Percentiles rank a stretch among this genome's conserved stretches.
Evolutionary conservation across 208 protist species (phyloP).

Genomic region (Strigomonas culicis): DNA sequence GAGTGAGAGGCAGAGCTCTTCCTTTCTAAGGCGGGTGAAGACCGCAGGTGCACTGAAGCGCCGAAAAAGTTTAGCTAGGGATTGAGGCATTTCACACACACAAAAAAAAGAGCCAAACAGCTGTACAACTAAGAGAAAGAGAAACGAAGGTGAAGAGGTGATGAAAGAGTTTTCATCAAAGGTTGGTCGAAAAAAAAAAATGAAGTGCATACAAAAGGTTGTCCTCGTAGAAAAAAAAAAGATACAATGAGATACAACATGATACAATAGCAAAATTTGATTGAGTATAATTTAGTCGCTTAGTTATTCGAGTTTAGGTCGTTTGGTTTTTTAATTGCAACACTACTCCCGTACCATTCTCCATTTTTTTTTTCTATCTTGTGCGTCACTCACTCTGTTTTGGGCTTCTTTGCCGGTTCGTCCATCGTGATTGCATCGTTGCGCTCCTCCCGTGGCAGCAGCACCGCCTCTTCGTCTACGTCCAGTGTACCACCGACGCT

Average conservation of each 20-base stretch:
- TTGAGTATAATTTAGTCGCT: background rate
- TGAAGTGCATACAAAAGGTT: too few species aligned
- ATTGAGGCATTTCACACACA: background rate
- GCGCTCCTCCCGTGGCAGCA: background rate
- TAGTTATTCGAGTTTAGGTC: background rate
- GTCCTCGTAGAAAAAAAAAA: slow-evolving; percentile 2
- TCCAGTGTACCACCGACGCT: slow-evolving; percentile 35
- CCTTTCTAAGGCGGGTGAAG: slow-evolving; percentile 19
- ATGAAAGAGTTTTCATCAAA: background rate
- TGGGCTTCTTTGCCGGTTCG: slow-evolving; percentile 12
- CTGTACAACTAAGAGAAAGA: slow-evolving; percentile 5
- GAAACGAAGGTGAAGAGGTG: background rate
- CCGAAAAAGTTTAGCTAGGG: slow-evolving; percentile 16
- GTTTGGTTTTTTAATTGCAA: background rate
- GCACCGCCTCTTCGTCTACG: slow-evolving; percentile 24
- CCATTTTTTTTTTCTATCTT: too few species aligned
- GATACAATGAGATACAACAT: background rate
- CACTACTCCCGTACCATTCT: background rate
- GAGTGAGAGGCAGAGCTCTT: slow-evolving; percentile 67
- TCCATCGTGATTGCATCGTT: slow-evolving; percentile 26
- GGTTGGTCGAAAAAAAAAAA: too few species aligned
- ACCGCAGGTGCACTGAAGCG: slow-evolving; percentile 22
- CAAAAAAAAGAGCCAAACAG: background rate
- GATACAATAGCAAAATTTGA: too few species aligned
- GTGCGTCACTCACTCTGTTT: slow-evolving; percentile 10